Evolutionary conservation across 164 flowering plant genomes (phyloP).

Genomic region (Akebia trifoliata): DNA sequence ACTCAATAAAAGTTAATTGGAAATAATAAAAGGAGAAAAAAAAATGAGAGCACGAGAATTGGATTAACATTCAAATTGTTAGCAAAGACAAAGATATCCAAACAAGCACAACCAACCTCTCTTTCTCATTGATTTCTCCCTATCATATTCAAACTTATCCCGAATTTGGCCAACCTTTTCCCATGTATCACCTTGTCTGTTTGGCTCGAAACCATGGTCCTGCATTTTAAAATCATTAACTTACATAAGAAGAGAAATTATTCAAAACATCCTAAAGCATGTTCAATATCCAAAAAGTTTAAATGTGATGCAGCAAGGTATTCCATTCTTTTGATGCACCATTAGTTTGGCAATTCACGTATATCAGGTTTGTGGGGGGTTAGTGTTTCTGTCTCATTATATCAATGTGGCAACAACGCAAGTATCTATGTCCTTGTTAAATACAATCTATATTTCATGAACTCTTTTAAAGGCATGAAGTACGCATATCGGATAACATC

Average conservation of each 20-base stretch:
- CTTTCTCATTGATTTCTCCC: slow-evolving; percentile 86
- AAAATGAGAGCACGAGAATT: no score
- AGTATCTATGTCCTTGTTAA: no score
- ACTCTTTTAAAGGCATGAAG: no score
- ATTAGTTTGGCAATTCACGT: not conserved
- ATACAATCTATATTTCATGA: no score
- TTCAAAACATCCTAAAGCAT: not conserved
- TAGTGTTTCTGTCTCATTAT: no score
- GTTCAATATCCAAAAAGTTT: not conserved
- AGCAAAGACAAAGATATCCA: not conserved
- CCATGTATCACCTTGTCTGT: slow-evolving; percentile 51
- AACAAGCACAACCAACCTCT: slow-evolving; percentile 50
- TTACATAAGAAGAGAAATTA: not conserved
- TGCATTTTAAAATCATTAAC: slow-evolving; percentile 24
- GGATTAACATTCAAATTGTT: not conserved
- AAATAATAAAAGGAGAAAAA: no score
- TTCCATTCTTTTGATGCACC: not conserved
- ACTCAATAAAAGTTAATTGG: no score
- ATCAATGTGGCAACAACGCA: no score
- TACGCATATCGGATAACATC: no score
- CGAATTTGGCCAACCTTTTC: slow-evolving; percentile 62
- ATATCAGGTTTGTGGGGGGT: not conserved
- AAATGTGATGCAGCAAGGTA: not conserved
- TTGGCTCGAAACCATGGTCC: slow-evolving; percentile 51
- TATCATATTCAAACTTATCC: slow-evolving; percentile 87